Base-by-base conservation (phyloP, 2,329 filamentous ascomycete genomes). In the Sordariomycetes sp. region DNA sequence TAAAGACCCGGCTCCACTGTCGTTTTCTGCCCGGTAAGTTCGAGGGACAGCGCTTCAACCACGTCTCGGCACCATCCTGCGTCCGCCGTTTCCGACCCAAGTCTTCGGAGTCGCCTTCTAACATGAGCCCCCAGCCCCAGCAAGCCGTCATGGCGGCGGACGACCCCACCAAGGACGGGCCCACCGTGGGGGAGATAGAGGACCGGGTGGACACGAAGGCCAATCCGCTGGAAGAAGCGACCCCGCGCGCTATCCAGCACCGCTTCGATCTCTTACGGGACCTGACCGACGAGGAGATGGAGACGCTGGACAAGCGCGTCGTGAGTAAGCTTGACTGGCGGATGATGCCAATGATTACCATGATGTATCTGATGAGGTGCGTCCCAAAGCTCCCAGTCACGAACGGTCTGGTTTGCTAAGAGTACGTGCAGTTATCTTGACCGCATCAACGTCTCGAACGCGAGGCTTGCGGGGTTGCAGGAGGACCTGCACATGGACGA, bases 361-460 rank as follows among this genome's bases (percentile, higher is more conserved):
- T 63, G 34, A 67, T 67, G 64, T 65, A 65, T 17, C 59, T 67
- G 32, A 65, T 66, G 64, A 63, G 60, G 65, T 61, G 51, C 60
- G 61, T 61, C 13, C n/a, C 3, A 22, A 24, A 24, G 6, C 1
- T 10, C 24, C 20, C 7, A 12, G 39, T 3, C 2, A 12, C 35
- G 8, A 10, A 17, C 17, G 34, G n/a, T 22, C 24, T 35, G 28
- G 1, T 34, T 8, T 39, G 34, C 58, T 58, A 52, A 56, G 24
- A 59, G 25, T 45, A 20, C 45, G 34, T 0, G 71, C 35, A 76
- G 73, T 61, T 77, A 77, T 62, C 69, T 78, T 56, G 74, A 77
- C 61, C 68, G 74, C 54, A 76, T 74, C 48, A 79, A 78, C 62
- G 73, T 78, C 53, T 74, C 73, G 55, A 72, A 71, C 60, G 70